phyloP scores from a whole-genome alignment of 306 rosid genomes.

The Trifolium subterraneum region DNA sequence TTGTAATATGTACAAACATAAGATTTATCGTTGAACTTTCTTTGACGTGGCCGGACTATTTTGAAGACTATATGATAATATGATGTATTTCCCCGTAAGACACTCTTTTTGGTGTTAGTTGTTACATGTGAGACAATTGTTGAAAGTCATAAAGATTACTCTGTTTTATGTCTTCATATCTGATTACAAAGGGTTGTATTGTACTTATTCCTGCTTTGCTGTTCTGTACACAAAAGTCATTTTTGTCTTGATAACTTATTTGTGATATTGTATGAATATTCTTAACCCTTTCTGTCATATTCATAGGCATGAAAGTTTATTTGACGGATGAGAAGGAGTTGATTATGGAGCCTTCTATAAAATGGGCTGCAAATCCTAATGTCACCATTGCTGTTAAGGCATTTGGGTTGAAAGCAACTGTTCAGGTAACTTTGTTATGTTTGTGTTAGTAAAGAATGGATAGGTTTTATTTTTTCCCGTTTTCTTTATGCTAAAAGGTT shows the following conservation, averaged over 20 bases:
- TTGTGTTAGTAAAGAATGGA: constrained; percentile 6
- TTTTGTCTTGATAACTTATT: constrained; percentile 10
- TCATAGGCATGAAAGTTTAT: constrained; percentile 63
- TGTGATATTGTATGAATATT: constrained; percentile 25
- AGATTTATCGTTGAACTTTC: background rate
- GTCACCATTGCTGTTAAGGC: constrained; percentile 73
- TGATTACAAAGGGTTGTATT: constrained; percentile 16
- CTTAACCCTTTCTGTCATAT: constrained; percentile 12
- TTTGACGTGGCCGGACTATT: constrained; percentile 20
- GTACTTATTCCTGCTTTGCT: background rate
- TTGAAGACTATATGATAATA: background rate
- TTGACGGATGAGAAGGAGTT: constrained; percentile 92
- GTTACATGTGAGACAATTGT: constrained; percentile 32
- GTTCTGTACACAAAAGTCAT: constrained; percentile 6
- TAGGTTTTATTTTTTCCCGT: background rate
- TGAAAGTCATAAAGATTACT: background rate
- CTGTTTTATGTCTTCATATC: constrained; percentile 23
- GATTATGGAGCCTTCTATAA: constrained; percentile 88
- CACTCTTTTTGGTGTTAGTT: constrained; percentile 9
- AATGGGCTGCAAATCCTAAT: constrained; percentile 97
- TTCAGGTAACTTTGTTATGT: constrained; percentile 56
- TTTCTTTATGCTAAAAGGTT: constrained; percentile 27
- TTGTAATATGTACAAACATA: background rate
- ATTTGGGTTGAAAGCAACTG: constrained; percentile 89
- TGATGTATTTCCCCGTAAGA: constrained; percentile 9